Evolutionary conservation across 1,284 basidiomycete genomes (phyloP), one percentile per base, ranked within the genome.

Genomic region (Cerrena zonata): DNA sequence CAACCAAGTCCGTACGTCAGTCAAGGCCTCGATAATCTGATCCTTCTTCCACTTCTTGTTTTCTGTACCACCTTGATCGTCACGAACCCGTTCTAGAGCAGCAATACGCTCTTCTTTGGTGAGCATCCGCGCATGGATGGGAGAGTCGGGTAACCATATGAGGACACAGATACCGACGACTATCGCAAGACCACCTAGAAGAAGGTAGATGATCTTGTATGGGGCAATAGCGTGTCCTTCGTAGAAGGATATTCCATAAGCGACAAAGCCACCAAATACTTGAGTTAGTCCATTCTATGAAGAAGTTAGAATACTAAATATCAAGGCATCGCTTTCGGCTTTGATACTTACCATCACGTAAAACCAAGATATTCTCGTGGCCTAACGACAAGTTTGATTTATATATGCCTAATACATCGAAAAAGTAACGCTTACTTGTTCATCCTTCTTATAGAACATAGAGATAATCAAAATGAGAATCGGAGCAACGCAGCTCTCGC

Each of bases 381-480:
- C 78, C 74, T 82, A 49, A 38, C 26, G 18, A 30, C 12, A n/a
- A 18, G 46, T 24, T 26, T 24, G 21, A 34, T 3, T 39, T 19
- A 39, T 25, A 7, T 21, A n/a, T 34, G 36, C 3, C 4, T 34
- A 15, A 34, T 34, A 15, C 30, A n/a, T 44, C 2, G 19, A 23
- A 38, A n/a, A 45, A 5, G 45, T 12, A 23, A 25, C 11, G 5
- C 65, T 34, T 44, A 73, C 79, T 68, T 86, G 84, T 57, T 86
- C 83, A 48, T 82, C 69, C 65, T 83, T 85, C 67, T 79, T 82
- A 63, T 85, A 85, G 61, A 83, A 84, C 76, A 82, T 83, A 4
- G 79, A 77, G 30, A 86, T 77, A 45, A 84, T 75, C 42, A 84
- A 64, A 58, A 86, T 79, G 26, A 86, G 68, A 54, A 76, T 79